phyloP scores from a whole-genome alignment of 1,139 yeast species.

The Magnusiomyces tetraspermus region DNA sequence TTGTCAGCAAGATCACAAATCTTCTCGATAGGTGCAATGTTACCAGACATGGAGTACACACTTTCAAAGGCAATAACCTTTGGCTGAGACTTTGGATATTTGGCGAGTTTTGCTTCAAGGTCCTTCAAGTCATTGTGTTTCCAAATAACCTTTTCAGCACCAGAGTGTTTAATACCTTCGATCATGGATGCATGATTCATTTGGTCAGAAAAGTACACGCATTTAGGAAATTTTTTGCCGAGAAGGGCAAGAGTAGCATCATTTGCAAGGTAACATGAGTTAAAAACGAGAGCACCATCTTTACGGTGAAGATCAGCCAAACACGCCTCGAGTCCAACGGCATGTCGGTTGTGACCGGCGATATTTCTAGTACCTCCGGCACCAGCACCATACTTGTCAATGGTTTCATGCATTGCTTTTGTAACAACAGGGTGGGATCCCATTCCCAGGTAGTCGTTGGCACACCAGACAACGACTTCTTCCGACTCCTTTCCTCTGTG shows the following conservation, averaged over 20 bases:
- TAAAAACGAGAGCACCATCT: slow-evolving; percentile 88
- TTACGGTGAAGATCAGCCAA: slow-evolving; percentile 87
- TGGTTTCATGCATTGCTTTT: slow-evolving; percentile 65
- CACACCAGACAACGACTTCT: slow-evolving; percentile 96
- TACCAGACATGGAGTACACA: slow-evolving; percentile 97
- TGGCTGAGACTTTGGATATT: slow-evolving; percentile 76
- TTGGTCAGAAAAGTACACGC: slow-evolving; percentile 88
- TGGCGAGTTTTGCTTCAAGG: slow-evolving; percentile 64
- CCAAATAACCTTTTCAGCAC: slow-evolving; percentile 75
- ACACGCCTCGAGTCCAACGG: slow-evolving; percentile 75
- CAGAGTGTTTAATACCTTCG: slow-evolving; percentile 85
- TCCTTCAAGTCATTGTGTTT: slow-evolving; percentile 82
- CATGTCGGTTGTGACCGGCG: slow-evolving; percentile 92
- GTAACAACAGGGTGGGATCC: slow-evolving; percentile 69
- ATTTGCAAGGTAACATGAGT: slow-evolving; percentile 94
- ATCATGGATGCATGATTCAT: slow-evolving; percentile 97
- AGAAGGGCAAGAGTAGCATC: slow-evolving; percentile 90
- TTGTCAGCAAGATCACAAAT: slow-evolving; percentile 95
- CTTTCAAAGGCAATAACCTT: slow-evolving; percentile 95
- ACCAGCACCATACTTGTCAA: slow-evolving; percentile 92
- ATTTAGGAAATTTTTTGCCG: slow-evolving; percentile 81
- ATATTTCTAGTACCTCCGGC: slow-evolving; percentile 99
- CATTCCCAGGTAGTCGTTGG: slow-evolving; percentile 95
- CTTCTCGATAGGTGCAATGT: slow-evolving; percentile 84
- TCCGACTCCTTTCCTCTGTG: slow-evolving; percentile 66